A percentile compares a stretch with the other conserved stretches of the same genome.
Evolutionary conservation across 495 filamentous ascomycete species (phyloP).

Genomic region (Jackrogersella multiformis): DNA sequence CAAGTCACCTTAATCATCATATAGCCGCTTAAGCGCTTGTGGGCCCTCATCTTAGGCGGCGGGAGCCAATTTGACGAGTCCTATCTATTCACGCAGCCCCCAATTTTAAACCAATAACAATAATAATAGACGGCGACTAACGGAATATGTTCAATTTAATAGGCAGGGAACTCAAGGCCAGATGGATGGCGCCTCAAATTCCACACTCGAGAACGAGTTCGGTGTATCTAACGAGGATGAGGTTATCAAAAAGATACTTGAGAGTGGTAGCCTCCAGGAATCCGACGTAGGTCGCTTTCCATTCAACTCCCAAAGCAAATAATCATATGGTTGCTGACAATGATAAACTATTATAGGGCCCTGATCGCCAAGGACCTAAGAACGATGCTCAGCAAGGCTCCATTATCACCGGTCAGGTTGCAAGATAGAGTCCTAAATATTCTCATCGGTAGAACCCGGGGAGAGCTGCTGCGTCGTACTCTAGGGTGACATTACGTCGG

Average conservation of each 20-base stretch:
- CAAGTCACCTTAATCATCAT: background rate
- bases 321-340: background rate
- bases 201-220: conserved; percentile 83
- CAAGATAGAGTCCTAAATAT: conserved; percentile 31
- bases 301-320: background rate
- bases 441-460: conserved; percentile 13
- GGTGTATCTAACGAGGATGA: conserved; percentile 80
- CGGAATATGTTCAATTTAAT: conserved; percentile 15
- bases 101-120: too few species aligned
- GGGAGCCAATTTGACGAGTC: conserved; percentile 4
- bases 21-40: conserved; percentile 22
- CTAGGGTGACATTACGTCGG: background rate
- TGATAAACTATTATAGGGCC: conserved; percentile 43
- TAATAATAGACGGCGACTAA: conserved; percentile 37
- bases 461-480: conserved; percentile 5
- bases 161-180: conserved; percentile 90
- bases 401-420: conserved; percentile 40
- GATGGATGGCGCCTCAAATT: conserved; percentile 77
- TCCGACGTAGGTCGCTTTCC: conserved; percentile 64
- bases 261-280: conserved; percentile 75
- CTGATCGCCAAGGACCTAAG: conserved; percentile 53
- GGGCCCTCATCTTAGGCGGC: conserved; percentile 11
- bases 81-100: background rate
- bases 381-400: conserved; percentile 52
- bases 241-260: conserved; percentile 79